Conservation (phyloP, 2,329 filamentous ascomycete species). For the Myriangium duriaei region DNA sequence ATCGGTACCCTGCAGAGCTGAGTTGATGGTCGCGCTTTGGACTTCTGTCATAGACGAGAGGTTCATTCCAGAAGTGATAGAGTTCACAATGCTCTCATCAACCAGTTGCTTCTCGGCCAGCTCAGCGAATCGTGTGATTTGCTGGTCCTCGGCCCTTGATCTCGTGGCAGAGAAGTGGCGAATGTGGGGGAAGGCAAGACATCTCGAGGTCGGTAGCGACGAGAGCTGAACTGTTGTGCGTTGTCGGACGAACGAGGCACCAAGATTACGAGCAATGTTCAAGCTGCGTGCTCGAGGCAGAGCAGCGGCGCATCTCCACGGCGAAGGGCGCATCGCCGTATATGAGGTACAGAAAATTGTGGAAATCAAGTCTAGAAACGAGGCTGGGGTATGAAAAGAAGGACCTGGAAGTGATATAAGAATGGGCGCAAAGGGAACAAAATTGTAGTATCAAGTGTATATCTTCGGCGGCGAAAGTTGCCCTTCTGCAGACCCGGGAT, state of each 20-base stretch:
- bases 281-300: slow-evolving; percentile 23
- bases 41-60: slow-evolving; percentile 87
- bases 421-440: too few species aligned
- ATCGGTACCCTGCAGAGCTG: slow-evolving; percentile 68
- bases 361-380: too few species aligned
- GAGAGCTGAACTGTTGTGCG: slow-evolving; percentile 25
- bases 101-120: slow-evolving; percentile 39
- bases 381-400: too few species aligned
- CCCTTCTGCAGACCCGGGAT: neutral
- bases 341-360: too few species aligned
- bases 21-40: slow-evolving; percentile 69
- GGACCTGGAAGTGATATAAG: too few species aligned
- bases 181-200: slow-evolving; percentile 10
- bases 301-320: slow-evolving; percentile 27
- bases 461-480: too few species aligned
- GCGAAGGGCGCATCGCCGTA: slow-evolving; percentile 7
- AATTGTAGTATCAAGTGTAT: too few species aligned
- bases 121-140: slow-evolving; percentile 32
- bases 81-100: slow-evolving; percentile 50
- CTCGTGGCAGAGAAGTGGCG: slow-evolving; percentile 12
- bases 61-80: slow-evolving; percentile 57
- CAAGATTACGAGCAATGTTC: slow-evolving; percentile 6
- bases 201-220: slow-evolving; percentile 19
- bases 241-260: slow-evolving; percentile 26
- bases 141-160: slow-evolving; percentile 12